These are phyloP conservation scores for Salvia splendens DNA, from an alignment of 257 asterid species.

Conservation along the genomic window DNA sequence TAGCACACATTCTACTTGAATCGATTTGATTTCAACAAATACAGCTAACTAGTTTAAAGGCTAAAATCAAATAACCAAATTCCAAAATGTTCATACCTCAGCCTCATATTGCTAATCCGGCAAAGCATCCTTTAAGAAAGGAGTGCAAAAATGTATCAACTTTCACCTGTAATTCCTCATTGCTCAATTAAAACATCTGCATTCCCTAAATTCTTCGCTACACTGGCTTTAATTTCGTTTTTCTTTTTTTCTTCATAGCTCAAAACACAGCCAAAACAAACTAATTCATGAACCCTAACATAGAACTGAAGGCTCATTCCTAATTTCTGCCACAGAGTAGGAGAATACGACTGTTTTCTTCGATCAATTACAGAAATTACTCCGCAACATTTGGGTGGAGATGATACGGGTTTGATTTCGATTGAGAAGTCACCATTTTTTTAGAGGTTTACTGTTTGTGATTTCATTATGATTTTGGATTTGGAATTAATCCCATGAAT, in stretches of 20 bases:
- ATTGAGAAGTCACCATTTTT: neutral
- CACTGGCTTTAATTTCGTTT: neutral
- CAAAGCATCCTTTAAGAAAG: neutral
- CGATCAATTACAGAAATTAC: neutral
- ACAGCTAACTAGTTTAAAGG: neutral
- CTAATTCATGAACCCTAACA: slow-evolving; percentile 7
- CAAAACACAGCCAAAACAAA: neutral
- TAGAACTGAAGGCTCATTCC: neutral
- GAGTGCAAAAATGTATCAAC: too few relatives aligned
- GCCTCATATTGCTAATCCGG: neutral
- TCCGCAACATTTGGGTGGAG: neutral
- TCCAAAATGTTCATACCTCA: slow-evolving; percentile 1
- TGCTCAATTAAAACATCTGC: neutral
- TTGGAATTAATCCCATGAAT: too few relatives aligned
- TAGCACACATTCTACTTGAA: neutral
- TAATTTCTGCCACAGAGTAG: neutral
- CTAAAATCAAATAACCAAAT: neutral
- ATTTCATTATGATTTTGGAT: too few relatives aligned
- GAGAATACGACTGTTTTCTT: neutral
- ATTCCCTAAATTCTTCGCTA: neutral
- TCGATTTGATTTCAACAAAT: neutral
- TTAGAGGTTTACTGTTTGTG: too few relatives aligned
- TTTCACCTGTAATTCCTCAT: neutral
- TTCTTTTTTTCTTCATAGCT: neutral
- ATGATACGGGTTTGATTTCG: neutral